Evolutionary conservation across 148 eudicot species (phyloP).

Genomic region (Spergularia bocconei): DNA sequence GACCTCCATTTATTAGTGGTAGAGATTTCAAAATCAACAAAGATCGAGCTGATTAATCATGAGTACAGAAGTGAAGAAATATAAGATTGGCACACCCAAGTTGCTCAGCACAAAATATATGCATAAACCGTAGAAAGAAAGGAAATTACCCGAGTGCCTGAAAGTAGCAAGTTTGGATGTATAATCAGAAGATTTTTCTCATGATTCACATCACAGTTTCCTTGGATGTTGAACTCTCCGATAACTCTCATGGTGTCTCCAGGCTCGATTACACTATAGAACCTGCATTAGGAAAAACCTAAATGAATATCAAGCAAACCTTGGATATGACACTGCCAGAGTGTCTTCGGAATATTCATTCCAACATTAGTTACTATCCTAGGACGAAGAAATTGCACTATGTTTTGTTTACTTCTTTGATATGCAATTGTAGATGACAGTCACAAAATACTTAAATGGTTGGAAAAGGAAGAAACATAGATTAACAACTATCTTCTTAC

Average conservation of each 20-base stretch:
- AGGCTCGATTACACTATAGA: conserved; percentile 73
- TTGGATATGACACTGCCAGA: no score
- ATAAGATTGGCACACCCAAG: not conserved
- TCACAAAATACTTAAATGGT: not conserved
- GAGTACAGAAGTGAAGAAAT: not conserved
- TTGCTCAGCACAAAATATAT: not conserved
- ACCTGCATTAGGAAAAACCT: conserved; percentile 43
- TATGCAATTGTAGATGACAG: not conserved
- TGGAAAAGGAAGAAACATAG: not conserved
- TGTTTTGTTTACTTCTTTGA: not conserved
- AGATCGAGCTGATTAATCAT: not conserved
- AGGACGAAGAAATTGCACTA: not conserved
- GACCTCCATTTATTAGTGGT: conserved; percentile 9
- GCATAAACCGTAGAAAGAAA: not conserved
- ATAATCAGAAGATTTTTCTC: conserved; percentile 74
- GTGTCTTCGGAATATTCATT: not conserved
- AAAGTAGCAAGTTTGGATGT: conserved; percentile 78
- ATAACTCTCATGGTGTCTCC: conserved; percentile 84
- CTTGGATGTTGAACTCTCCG: conserved; percentile 71
- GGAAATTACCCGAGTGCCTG: conserved; percentile 85
- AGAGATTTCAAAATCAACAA: not conserved
- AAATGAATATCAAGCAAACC: not conserved
- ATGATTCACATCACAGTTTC: conserved; percentile 70
- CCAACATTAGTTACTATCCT: not conserved
- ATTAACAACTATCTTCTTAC: conserved; percentile 33